Percentiles rank a stretch among this genome's conserved stretches.
Conservation (phyloP, 352 stramenopile genomes). For the Peronospora destructor region DNA sequence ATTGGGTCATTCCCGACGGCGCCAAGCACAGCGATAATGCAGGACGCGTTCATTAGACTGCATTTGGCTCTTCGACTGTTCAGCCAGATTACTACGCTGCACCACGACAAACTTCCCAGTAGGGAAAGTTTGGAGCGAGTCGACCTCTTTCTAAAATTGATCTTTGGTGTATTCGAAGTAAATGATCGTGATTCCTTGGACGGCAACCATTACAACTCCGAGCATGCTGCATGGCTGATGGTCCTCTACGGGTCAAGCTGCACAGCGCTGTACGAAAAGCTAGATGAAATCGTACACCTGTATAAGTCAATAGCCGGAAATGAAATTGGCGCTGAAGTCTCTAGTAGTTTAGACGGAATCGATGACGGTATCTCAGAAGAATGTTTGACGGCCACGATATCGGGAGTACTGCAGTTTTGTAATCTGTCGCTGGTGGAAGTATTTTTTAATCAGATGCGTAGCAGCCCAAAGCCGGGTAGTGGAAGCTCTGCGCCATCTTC, state of each 20-base stretch:
- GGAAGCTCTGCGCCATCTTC: slow-evolving; percentile 16
- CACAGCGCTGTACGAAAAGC: slow-evolving; percentile 72
- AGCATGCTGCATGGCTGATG: slow-evolving; percentile 52
- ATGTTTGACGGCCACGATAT: slow-evolving; percentile 50
- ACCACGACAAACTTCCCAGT: slow-evolving; percentile 41
- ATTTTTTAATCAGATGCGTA: slow-evolving; percentile 53
- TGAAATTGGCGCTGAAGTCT: slow-evolving; percentile 7
- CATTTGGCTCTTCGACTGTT: slow-evolving; percentile 59
- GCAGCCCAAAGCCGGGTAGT: slow-evolving; percentile 14
- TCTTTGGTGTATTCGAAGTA: slow-evolving; percentile 58
- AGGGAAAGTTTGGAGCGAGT: slow-evolving; percentile 42
- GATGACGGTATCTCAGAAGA: slow-evolving; percentile 40
- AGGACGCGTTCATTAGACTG: slow-evolving; percentile 67
- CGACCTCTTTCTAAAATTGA: slow-evolving; percentile 45
- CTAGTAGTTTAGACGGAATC: slow-evolving; percentile 2
- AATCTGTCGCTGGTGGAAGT: slow-evolving; percentile 70
- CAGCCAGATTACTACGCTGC: slow-evolving; percentile 58
- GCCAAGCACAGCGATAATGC: slow-evolving; percentile 52
- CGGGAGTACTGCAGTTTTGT: slow-evolving; percentile 63
- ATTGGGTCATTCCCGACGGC: slow-evolving; percentile 33
- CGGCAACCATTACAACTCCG: slow-evolving; percentile 25
- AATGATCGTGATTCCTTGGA: slow-evolving; percentile 43
- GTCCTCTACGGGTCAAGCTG: slow-evolving; percentile 66
- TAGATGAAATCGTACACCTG: slow-evolving; percentile 72
- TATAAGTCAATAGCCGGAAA: slow-evolving; percentile 35